Conservation (phyloP, 179 eudicot genomes). For the Monotropa hypopitys region DNA sequence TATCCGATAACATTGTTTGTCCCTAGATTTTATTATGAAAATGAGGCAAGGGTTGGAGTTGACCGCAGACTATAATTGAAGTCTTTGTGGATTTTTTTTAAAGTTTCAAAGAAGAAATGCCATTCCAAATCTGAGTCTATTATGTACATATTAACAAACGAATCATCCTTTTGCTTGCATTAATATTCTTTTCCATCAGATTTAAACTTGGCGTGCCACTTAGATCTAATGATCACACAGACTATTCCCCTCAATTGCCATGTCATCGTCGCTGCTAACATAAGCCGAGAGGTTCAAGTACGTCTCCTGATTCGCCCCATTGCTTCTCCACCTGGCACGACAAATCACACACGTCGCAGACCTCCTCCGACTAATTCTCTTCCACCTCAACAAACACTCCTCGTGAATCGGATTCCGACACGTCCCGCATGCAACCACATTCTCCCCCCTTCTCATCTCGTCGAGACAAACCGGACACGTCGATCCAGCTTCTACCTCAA, state of each 20-base stretch:
- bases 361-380: constrained; percentile 51
- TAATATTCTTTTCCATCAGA: no score
- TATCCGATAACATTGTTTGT: no score
- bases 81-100: no score
- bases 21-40: no score
- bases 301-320: constrained; percentile 27
- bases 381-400: constrained; percentile 69
- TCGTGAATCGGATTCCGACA: constrained; percentile 69
- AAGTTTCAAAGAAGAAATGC: no score
- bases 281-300: constrained; percentile 70
- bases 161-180: no score
- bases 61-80: no score
- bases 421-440: constrained; percentile 52
- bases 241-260: constrained; percentile 4
- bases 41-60: no score
- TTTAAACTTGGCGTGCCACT: no score
- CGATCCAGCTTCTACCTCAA: constrained; percentile 32
- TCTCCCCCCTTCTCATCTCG: constrained; percentile 43
- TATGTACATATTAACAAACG: no score
- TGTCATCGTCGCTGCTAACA: constrained; percentile 33
- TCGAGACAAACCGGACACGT: constrained; percentile 82
- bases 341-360: constrained; percentile 70
- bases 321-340: constrained; percentile 61
- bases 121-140: no score
- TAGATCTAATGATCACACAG: neutral